Percentiles rank a stretch among this genome's conserved stretches.
Evolutionary conservation across 805 yeast species (phyloP).

Genomic region (Zygosaccharomyces pseudorouxii): DNA sequence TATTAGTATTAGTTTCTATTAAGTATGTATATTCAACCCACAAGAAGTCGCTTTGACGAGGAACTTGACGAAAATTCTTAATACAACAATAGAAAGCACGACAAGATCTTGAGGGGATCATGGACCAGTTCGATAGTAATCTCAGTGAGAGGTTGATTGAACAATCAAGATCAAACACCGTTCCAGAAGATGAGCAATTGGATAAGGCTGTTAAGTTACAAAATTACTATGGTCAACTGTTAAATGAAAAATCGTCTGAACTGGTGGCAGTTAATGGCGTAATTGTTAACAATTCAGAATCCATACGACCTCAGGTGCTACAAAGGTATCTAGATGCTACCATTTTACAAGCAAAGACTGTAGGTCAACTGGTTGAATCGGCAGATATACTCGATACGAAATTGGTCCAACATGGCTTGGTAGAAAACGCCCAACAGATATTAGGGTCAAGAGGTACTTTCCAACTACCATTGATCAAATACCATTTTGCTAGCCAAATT

Average conservation of each 20-base stretch:
- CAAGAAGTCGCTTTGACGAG: background rate
- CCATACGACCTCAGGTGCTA: constrained; percentile 21
- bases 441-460: constrained; percentile 22
- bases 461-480: constrained; percentile 11
- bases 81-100: background rate
- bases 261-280: constrained; percentile 28
- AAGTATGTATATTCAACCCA: background rate
- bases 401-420: constrained; percentile 28
- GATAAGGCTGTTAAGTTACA: constrained; percentile 2
- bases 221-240: constrained; percentile 9
- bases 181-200: background rate
- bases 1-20: background rate
- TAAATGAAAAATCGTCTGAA: constrained; percentile 19
- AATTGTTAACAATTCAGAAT: constrained; percentile 17
- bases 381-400: constrained; percentile 29
- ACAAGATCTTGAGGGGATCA: background rate
- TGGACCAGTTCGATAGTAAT: constrained; percentile 1
- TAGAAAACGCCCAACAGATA: constrained; percentile 20
- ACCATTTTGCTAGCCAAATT: constrained; percentile 11
- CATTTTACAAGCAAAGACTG: constrained; percentile 22
- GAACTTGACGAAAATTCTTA: background rate
- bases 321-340: constrained; percentile 30
- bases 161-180: background rate
- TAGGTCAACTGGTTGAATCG: constrained; percentile 25
- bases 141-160: constrained; percentile 7